phyloP scores from a whole-genome alignment of 2,329 filamentous ascomycete species.

The Neonectria coccinea region DNA sequence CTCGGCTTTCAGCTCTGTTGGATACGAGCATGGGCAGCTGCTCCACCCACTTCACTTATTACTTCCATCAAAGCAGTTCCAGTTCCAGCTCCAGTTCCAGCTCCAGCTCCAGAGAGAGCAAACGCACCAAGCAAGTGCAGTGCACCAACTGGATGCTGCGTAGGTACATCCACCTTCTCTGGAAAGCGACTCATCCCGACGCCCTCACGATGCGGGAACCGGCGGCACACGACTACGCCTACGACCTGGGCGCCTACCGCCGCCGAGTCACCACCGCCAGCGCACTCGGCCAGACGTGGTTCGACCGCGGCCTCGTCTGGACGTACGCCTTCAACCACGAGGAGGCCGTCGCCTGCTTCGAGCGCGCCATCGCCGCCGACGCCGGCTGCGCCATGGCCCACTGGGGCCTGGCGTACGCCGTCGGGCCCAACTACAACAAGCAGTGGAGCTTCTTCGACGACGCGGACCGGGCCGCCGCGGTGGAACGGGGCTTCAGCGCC shows the following conservation, averaged over 20 bases:
- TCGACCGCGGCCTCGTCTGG: constrained; percentile 79
- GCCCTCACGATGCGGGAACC: constrained; percentile 2
- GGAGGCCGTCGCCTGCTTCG: constrained; percentile 74
- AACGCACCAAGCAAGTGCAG: background rate
- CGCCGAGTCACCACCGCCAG: constrained; percentile 10
- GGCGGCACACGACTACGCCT: constrained; percentile 7
- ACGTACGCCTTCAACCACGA: constrained; percentile 82
- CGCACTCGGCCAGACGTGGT: constrained; percentile 15
- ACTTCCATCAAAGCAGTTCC: background rate
- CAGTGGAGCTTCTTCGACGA: constrained; percentile 79
- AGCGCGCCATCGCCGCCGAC: constrained; percentile 68
- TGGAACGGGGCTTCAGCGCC: constrained; percentile 16
- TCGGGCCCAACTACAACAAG: constrained; percentile 83
- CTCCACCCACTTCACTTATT: background rate
- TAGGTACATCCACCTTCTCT: background rate
- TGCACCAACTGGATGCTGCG: background rate
- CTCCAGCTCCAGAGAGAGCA: background rate
- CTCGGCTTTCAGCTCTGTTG: background rate
- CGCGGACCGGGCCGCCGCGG: constrained; percentile 60
- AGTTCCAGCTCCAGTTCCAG: background rate
- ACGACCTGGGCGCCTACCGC: constrained; percentile 17
- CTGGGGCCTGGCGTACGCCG: constrained; percentile 77
- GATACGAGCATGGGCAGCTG: background rate
- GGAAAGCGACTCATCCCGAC: background rate
- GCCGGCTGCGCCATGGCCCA: constrained; percentile 70